These are phyloP conservation scores for Plasmodium billcollinsi DNA, from an alignment of 169 alveolate genomes.

Conservation along the genomic window DNA sequence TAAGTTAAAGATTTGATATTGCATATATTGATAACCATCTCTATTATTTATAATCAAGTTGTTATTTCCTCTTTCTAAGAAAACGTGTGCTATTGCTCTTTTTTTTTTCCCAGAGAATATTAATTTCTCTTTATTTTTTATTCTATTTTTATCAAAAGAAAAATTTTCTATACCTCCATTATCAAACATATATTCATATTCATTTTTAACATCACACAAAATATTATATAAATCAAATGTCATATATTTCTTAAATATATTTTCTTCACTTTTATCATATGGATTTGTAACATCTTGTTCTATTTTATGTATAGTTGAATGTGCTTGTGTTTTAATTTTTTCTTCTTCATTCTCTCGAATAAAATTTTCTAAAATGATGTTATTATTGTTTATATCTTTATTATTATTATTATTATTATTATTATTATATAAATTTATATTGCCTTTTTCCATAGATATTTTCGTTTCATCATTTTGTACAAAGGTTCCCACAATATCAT, in stretches of 20 bases:
- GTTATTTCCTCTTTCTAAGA: constrained; percentile 86
- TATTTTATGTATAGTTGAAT: constrained; percentile 1
- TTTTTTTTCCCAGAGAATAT: constrained; percentile 54
- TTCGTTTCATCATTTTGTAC: not conserved
- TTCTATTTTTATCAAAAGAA: constrained; percentile 58
- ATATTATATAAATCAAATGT: constrained; percentile 39
- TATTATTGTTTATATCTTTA: not conserved
- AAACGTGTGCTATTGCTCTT: constrained; percentile 81
- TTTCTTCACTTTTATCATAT: constrained; percentile 30
- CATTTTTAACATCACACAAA: constrained; percentile 57
- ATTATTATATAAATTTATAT: constrained; percentile 3
- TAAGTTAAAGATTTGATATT: constrained; percentile 79
- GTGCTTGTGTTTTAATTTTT: not conserved
- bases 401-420: constrained; percentile 20
- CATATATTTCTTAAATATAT: constrained; percentile 54
- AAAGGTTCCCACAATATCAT: not conserved
- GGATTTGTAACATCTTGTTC: constrained; percentile 10
- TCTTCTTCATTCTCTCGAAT: constrained; percentile 36
- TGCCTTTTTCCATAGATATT: not conserved
- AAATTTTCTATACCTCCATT: constrained; percentile 59
- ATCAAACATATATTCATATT: constrained; percentile 68
- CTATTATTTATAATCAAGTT: constrained; percentile 83
- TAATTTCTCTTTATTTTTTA: constrained; percentile 51
- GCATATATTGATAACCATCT: constrained; percentile 87
- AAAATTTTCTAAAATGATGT: constrained; percentile 16